Evolutionary conservation across 2,329 filamentous ascomycete species (phyloP).

Genomic region (Geosmithia putterillii): DNA sequence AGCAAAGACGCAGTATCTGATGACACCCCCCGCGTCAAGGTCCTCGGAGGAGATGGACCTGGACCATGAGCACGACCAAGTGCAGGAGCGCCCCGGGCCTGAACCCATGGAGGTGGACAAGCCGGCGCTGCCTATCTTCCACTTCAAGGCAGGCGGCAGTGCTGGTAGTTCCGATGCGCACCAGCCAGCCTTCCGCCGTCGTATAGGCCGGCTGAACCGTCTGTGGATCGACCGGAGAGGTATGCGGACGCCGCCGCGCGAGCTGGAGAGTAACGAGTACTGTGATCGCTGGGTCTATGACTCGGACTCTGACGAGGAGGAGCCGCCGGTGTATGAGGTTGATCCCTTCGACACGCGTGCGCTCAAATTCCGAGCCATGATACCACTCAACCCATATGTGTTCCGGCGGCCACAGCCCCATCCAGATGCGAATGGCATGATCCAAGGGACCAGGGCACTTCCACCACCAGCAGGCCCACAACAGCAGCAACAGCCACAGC

Average conservation of each 20-base stretch:
- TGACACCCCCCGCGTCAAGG: constrained; percentile 49
- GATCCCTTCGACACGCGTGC: constrained; percentile 56
- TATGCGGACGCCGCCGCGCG: constrained; percentile 33
- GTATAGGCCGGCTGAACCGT: constrained; percentile 73
- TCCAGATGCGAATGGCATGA: neutral
- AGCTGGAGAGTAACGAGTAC: constrained; percentile 30
- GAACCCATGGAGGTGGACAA: constrained; percentile 28
- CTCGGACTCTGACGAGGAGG: constrained; percentile 74
- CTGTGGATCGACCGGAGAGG: constrained; percentile 80
- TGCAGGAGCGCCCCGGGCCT: constrained; percentile 13
- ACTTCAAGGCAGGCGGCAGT: constrained; percentile 30
- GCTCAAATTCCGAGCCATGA: constrained; percentile 48
- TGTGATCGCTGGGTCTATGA: constrained; percentile 78
- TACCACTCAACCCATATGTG: constrained; percentile 34
- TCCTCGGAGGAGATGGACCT: constrained; percentile 44
- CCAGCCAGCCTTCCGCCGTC: constrained; percentile 64
- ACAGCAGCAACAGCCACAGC: neutral
- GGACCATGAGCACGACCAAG: constrained; percentile 24
- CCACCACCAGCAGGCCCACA: neutral
- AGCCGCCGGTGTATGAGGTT: constrained; percentile 60
- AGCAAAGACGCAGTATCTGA: constrained; percentile 58
- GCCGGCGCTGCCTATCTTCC: constrained; percentile 23
- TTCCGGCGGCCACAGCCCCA: constrained; percentile 17
- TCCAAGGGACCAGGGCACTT: neutral
- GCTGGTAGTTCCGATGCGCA: constrained; percentile 25